Evolutionary conservation across 805 yeast genomes (phyloP), one percentile per base, ranked within the genome.

Genomic region (Metschnikowia proteae): DNA sequence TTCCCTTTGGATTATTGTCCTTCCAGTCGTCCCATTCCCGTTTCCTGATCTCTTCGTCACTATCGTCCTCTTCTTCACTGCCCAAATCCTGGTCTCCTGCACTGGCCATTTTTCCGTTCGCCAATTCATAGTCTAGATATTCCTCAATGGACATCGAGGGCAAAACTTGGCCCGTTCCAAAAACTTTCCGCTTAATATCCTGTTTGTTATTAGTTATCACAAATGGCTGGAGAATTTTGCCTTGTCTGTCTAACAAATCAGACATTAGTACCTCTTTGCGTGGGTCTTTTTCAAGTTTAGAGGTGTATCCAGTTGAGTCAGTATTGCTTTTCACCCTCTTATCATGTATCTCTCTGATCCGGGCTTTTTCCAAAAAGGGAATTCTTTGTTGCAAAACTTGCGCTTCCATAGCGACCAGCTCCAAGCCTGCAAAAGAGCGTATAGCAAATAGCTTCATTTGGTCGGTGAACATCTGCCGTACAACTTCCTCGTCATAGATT

Each of bases 101-200:
- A 62, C 60, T 71, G 35, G 80, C 73, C 75, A 91, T 86, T 48
- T 92, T 91, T 2, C 97, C 97, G 58, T 86, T 83, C 17, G 83
- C 82, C 53, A 87, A 72, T 62, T 94, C 99, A 57, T 88, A 82
- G 42, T 90, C 96, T 45, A 94, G 71, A 52, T 86, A 84, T 58
- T 94, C 97, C 55, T 94, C 99, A 0, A 94, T 90, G 0, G 96
- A 74, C 94, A 94, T 88, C 0, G 97, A 88, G 2, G 99, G 99
- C 28, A 92, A 74, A 26, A 78, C 82, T 66, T 94, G 97, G 0
- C 97, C 99, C 2, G 95, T 88, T 1, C 97, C 97, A 57, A 80
- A 82, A 0, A 91, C 97, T 58, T 83, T 80, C 30, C 74, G 69
- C 49, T 76, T 72, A 13, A 88, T 55, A 40, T 83, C 80, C 33